These are phyloP conservation scores for Serendipita sp. DNA, from an alignment of 1,284 basidiomycete genomes.

Conservation along the genomic window DNA sequence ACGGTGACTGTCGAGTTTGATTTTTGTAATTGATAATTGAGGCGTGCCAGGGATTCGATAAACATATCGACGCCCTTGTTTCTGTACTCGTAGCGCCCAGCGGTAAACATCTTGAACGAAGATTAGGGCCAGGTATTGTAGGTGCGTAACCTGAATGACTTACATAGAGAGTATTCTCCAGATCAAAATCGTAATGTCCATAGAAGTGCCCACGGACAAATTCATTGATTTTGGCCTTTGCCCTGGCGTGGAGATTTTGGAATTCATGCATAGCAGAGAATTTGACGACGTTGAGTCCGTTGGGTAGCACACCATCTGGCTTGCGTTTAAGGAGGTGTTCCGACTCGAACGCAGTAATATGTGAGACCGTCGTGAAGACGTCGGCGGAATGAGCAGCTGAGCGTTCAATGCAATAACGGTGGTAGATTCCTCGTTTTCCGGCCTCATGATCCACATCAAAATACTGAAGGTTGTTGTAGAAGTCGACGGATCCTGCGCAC, in stretches of 20 bases:
- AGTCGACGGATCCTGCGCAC: constrained; percentile 93
- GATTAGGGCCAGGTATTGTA: background rate
- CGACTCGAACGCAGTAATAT: constrained; percentile 93
- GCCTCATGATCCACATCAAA: constrained; percentile 99
- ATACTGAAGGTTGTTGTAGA: constrained; percentile 98
- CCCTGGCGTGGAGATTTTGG: constrained; percentile 85
- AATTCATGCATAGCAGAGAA: constrained; percentile 93
- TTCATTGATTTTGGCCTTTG: constrained; percentile 95
- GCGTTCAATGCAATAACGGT: constrained; percentile 89
- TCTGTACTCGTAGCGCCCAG: constrained; percentile 96
- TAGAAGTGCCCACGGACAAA: constrained; percentile 97
- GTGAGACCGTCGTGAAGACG: constrained; percentile 95
- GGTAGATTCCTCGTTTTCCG: constrained; percentile 88
- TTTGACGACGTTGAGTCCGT: constrained; percentile 96
- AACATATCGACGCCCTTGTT: constrained; percentile 99
- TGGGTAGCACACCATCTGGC: constrained; percentile 95
- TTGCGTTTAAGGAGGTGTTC: constrained; percentile 96
- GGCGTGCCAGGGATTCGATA: constrained; percentile 86
- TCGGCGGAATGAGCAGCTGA: constrained; percentile 90
- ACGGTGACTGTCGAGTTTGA: constrained; percentile 69
- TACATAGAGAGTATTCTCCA: constrained; percentile 91
- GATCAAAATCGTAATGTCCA: constrained; percentile 89
- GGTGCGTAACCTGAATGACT: constrained; percentile 17
- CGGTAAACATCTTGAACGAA: constrained; percentile 71
- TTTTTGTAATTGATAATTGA: constrained; percentile 81